Conservation (phyloP, 2,329 filamentous ascomycete species). For the Xylaria sp. region DNA sequence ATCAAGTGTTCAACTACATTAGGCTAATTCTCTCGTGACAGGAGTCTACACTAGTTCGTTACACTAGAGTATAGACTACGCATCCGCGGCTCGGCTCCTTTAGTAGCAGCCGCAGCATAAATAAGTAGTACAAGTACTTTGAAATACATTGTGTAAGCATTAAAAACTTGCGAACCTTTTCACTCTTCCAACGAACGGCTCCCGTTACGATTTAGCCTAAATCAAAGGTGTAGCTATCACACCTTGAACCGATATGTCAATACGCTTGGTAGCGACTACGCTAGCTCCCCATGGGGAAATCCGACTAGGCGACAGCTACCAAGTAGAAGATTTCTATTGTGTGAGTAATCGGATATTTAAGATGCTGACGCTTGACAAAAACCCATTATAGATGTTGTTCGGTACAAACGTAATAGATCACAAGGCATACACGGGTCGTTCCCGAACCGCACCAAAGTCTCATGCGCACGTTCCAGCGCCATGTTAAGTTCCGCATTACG, state of each 20-base stretch:
- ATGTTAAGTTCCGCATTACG: background rate
- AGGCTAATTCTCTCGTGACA: constrained; percentile 1
- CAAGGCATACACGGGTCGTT: background rate
- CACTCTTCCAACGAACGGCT: background rate
- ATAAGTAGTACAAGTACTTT: background rate
- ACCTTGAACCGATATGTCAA: constrained; percentile 3
- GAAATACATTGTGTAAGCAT: background rate
- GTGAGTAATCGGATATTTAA: background rate
- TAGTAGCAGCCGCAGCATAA: background rate
- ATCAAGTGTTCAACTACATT: background rate
- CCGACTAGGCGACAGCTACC: background rate
- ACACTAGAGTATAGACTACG: background rate
- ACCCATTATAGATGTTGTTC: background rate
- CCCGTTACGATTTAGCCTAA: constrained; percentile 7
- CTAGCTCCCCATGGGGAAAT: constrained; percentile 6
- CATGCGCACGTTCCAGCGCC: background rate
- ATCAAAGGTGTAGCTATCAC: constrained; percentile 11
- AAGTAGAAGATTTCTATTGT: background rate
- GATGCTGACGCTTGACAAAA: background rate
- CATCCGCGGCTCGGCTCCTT: background rate
- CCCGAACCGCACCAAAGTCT: background rate
- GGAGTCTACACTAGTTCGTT: background rate
- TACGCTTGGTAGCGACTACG: constrained; percentile 4
- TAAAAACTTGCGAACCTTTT: background rate
- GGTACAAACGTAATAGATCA: background rate